Evolutionary conservation across 228 moss, liverwort and hornwort genomes (phyloP).

Genomic region (Sphagnum fallax): DNA sequence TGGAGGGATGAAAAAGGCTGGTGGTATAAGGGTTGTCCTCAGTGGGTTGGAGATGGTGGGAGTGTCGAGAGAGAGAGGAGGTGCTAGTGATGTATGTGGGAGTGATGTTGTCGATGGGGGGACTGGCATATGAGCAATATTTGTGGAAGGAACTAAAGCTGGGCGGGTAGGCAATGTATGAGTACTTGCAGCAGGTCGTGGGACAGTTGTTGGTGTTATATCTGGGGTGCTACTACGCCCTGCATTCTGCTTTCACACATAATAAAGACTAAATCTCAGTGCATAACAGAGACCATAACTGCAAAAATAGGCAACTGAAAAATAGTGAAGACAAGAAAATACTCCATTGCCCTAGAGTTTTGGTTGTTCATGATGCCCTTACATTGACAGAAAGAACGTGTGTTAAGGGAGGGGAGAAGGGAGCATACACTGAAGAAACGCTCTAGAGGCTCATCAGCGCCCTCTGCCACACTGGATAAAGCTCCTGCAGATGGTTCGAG

Average conservation of each 20-base stretch:
- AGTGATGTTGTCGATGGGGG: slow-evolving; percentile 26
- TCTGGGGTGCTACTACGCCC: slow-evolving; percentile 37
- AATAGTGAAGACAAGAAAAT: no score
- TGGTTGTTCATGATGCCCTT: no score
- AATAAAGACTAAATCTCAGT: background rate
- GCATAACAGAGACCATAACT: no score
- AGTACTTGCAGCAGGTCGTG: slow-evolving; percentile 18
- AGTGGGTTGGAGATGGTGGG: slow-evolving; percentile 24
- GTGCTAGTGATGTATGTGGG: slow-evolving; percentile 26
- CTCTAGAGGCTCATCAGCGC: slow-evolving; percentile 35
- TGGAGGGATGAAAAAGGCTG: slow-evolving; percentile 46
- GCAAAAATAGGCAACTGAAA: no score
- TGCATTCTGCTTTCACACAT: slow-evolving; percentile 22
- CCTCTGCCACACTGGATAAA: slow-evolving; percentile 32
- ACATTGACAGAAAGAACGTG: no score
- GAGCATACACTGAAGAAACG: slow-evolving; percentile 41
- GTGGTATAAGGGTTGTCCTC: slow-evolving; percentile 21
- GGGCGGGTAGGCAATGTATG: slow-evolving; percentile 14
- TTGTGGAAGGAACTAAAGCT: slow-evolving; percentile 4
- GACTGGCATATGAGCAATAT: slow-evolving; percentile 12
- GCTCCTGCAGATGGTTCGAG: slow-evolving; percentile 41
- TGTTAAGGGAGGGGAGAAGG: no score
- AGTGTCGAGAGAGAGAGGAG: slow-evolving; percentile 35
- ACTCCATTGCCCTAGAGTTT: no score
- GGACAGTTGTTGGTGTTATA: slow-evolving; percentile 22